Evolutionary conservation across 1,139 yeast species (phyloP), one percentile per base, ranked within the genome.

Genomic region (Hemisphaericaspora lyxosophila): DNA sequence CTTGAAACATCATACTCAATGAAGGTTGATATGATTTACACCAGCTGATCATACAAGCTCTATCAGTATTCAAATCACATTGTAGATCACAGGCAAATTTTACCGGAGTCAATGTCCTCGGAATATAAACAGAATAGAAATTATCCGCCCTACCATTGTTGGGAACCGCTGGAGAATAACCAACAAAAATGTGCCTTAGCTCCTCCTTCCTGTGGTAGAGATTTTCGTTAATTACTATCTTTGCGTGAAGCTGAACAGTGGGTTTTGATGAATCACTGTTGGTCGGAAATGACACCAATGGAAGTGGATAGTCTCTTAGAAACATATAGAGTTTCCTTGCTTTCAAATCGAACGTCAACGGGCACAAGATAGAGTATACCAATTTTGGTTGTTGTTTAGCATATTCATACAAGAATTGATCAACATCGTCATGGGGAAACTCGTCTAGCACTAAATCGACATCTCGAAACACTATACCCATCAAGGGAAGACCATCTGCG

Each of bases 21-120:
- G 68, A 69, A 2, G 76, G 61, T 40, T 54, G 69, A 42, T 70
- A 70, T 0, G 75, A 57, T 43, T 70, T 71, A 41, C 72, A 62
- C 75, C 75, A 72, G 26, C 68, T 63, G 2, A 72, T 45, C 41
- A 64, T 59, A 43, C 75, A 72, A 4, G 77, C 64, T 32, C 66
- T 47, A 17, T 67, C 68, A 0, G 71, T 55, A 26, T 51, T 57
- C 28, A 72, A 53, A 26, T 61, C 54, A 38, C 72, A 67, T 4
- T 54, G 47, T 24, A 70, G 44, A 43, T 70, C 67, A 25, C 63
- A 50, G 50, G 64, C 60, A 34, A 68, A 54, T 44, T 72, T 72
- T 26, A 72, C 74, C 0, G 77, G 75, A 0, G 74, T 64, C 34
- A 72, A 57, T 0, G 78, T 72, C 49, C 78, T 60, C 3, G 74